These are phyloP conservation scores for Rhizopus delemar DNA, from an alignment of 371 early-diverging fungal genomes.

Conservation along the genomic window DNA sequence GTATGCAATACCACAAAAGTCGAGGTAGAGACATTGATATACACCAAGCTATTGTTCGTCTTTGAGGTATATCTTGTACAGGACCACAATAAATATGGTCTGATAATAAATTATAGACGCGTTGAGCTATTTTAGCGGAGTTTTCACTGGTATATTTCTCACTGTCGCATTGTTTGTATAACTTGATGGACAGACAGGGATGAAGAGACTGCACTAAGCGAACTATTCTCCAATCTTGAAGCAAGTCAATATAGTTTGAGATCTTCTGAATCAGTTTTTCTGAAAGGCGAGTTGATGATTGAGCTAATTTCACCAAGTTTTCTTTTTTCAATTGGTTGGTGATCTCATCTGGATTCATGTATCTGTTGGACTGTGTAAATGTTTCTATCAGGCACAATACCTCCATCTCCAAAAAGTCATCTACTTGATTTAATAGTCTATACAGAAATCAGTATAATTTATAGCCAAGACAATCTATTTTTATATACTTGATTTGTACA, in stretches of 20 bases:
- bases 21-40: conserved; percentile 1
- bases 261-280: neutral
- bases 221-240: conserved; percentile 12
- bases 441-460: too few relatives aligned
- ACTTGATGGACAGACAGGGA: neutral
- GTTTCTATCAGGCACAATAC: conserved; percentile 5
- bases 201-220: conserved; percentile 4
- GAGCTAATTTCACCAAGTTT: neutral
- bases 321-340: neutral
- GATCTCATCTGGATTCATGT: neutral
- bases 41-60: conserved; percentile 17
- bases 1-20: conserved; percentile 3
- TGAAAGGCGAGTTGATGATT: neutral
- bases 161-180: neutral
- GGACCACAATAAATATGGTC: conserved; percentile 7
- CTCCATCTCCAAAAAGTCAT: conserved; percentile 15
- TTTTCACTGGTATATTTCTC: neutral
- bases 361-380: neutral
- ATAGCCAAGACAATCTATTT: too few relatives aligned
- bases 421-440: conserved; percentile 8
- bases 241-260: neutral
- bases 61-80: neutral
- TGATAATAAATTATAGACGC: neutral
- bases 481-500: conserved; percentile 9
- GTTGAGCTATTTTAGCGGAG: neutral